phyloP scores from a whole-genome alignment of 78 protist species.

The Tieghemostelium lacteum region DNA sequence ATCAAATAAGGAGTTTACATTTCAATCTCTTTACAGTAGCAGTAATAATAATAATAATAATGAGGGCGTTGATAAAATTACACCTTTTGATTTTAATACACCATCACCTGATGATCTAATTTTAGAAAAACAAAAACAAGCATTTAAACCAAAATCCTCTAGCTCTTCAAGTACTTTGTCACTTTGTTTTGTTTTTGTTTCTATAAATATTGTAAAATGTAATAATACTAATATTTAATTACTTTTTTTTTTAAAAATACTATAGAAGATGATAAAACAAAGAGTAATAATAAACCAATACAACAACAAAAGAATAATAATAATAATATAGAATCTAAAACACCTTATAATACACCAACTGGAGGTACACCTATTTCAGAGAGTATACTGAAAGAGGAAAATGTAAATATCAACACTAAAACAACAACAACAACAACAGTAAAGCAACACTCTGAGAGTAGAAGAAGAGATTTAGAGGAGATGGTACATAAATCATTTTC shows the following conservation, averaged over 20 bases:
- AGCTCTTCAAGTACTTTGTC: not conserved
- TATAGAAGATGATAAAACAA: not conserved
- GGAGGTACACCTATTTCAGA: constrained; percentile 30
- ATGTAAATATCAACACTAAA: not conserved
- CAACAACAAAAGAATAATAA: not conserved
- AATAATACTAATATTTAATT: not conserved
- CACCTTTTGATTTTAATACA: constrained; percentile 40
- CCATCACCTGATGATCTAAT: constrained; percentile 76
- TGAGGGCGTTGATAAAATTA: not conserved
- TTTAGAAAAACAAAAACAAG: constrained; percentile 51
- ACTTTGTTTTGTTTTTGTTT: not conserved
- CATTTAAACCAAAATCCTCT: constrained; percentile 51
- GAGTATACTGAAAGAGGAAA: constrained; percentile 24
- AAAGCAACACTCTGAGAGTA: constrained; percentile 46
- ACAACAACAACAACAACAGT: constrained; percentile 10
- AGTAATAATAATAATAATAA: not conserved
- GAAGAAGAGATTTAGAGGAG: constrained; percentile 70
- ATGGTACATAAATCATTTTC: constrained; percentile 56
- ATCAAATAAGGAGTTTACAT: constrained; percentile 19
- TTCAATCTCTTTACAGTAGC: constrained; percentile 28
- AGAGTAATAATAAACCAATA: not conserved
- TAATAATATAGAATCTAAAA: constrained; percentile 1
- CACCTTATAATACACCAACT: not conserved
- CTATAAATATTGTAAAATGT: not conserved
- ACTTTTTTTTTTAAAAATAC: not conserved